phyloP scores from a whole-genome alignment of 2,329 filamentous ascomycete species.

The Claviceps sp. region DNA sequence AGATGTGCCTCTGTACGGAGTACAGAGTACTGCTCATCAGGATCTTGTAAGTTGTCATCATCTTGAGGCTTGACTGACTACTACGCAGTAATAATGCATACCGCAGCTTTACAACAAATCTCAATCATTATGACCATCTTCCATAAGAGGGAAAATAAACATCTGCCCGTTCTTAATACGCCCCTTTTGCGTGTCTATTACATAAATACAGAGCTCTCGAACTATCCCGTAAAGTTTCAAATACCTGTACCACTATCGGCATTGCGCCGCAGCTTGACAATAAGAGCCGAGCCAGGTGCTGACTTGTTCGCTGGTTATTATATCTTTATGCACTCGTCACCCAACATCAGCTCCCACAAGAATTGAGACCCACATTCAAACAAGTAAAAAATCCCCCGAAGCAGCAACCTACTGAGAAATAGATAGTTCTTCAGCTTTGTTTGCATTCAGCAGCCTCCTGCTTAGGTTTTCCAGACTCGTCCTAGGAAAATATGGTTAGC shows the following conservation, averaged over 20 bases:
- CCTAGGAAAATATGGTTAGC: constrained; percentile 33
- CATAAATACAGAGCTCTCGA: constrained; percentile 6
- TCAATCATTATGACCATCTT: too few species aligned
- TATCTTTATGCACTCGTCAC: constrained; percentile 1
- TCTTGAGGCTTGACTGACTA: too few species aligned
- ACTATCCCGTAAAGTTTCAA: not conserved
- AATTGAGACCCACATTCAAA: not conserved
- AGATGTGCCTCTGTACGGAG: too few species aligned
- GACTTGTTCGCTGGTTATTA: constrained; percentile 2
- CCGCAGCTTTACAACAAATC: too few species aligned
- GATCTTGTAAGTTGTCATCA: too few species aligned
- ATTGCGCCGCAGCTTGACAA: not conserved
- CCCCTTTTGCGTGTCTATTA: constrained; percentile 8
- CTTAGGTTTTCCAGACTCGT: constrained; percentile 80
- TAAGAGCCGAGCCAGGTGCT: not conserved
- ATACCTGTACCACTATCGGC: not conserved
- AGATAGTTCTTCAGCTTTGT: constrained; percentile 53
- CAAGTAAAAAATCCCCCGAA: not conserved
- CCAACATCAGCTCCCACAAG: not conserved
- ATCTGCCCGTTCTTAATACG: constrained; percentile 3
- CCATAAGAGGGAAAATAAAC: not conserved
- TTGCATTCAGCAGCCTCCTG: constrained; percentile 94
- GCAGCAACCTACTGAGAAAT: not conserved
- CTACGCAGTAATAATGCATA: too few species aligned
- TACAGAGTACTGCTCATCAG: too few species aligned